Base-by-base conservation (phyloP, 139 green algal genomes). In the Micractinium conductrix region DNA sequence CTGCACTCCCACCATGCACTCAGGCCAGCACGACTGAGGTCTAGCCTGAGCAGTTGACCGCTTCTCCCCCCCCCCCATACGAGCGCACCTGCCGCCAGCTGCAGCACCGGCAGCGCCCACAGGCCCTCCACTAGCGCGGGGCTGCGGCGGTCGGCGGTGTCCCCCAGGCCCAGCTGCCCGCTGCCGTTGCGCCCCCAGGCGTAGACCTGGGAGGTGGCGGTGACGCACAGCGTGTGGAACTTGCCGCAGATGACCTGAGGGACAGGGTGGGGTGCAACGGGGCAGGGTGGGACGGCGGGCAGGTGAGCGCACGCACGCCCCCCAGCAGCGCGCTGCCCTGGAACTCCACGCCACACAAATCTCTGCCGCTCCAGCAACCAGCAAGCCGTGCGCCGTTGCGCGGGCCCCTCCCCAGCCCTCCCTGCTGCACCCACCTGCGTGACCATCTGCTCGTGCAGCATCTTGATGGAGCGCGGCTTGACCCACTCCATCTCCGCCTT, bases 211-310 rank as follows among this genome's bases (percentile, higher is more conserved):
- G 90, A 93, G 81, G 95, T 93, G 9, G 91, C 91, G 10, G 95
- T 98, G n/a, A 98, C 89, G 60, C 87, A 93, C 62, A 98, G 79
- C 8, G 93, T 96, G 90, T 98, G 95, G 74, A 82, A 88, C 14
- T 76, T 74, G 9, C 95, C 95, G 76, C 93, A 96, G n/a, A 93
- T 90, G 37, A 98, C 91, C 85, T 94, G 91, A 26, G 12, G 24
- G 26, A 37, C 8, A 42, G 63, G 62, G 62, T 6, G 22, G 48
- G 48, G 53, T 21, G 26, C 53, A 21, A 22, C 8, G 24, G 53
- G 53, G 19, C 53, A 62, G 53, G 53, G 26, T 19, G 53, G 53
- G 2, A 62, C 2, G 26, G 53, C 48, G 12, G 48, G 48, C 48
- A 58, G 48, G 48, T 16, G 16, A 10, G 12, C 48, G 10, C 12